Evolutionary conservation across 163 green algal genomes (phyloP), one percentile per base, ranked within the genome.

Genomic region (Chlorella variabilis): DNA sequence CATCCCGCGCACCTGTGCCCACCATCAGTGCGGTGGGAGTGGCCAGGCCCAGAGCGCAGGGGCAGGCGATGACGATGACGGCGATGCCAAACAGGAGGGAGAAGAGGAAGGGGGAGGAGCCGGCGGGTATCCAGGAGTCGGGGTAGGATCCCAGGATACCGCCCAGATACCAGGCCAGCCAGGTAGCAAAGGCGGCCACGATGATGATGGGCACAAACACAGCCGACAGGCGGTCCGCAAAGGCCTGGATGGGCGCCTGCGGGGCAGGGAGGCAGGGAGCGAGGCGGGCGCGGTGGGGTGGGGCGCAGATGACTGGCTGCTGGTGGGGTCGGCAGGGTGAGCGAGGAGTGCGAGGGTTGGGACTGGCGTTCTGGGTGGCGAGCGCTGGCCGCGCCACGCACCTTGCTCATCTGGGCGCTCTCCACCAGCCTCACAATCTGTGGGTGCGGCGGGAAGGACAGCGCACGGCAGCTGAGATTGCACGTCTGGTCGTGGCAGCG

Each of bases 11-110:
- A n/a, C 76, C 73, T 0, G 89, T 93, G 73, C 86, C 90, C 11
- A 93, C 90, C 96, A 99, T 98, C 58, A 99, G 94, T 4, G 97
- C 97, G 2, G 97, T 99, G 49, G 97, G 97, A 13, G 97, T 99
- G 68, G 97, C 97, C 39, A 99, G 91, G 4, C 97, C 97, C 71
- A 99, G 93, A 2, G 96, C 96, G 89, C 97, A 99, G 65, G 97
- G 97, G 92, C 97, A 99, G 59, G 97, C 97, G 56, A 99, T 98
- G 51, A 99, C 96, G 45, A 99, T 81, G 56, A 99, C 97, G 15
- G 86, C 83, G 42, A 94, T 91, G 56, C 86, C 90, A 83, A 99
- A 99, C 33, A 98, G 90, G 54, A 99, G 87, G 27, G 96, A 92
- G 78, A 99, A 98, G 33, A 99, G 88, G 78, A 98, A 98, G 66